Conservation (phyloP, 768 basidiomycete genomes). For the Sarcodon sp. region DNA sequence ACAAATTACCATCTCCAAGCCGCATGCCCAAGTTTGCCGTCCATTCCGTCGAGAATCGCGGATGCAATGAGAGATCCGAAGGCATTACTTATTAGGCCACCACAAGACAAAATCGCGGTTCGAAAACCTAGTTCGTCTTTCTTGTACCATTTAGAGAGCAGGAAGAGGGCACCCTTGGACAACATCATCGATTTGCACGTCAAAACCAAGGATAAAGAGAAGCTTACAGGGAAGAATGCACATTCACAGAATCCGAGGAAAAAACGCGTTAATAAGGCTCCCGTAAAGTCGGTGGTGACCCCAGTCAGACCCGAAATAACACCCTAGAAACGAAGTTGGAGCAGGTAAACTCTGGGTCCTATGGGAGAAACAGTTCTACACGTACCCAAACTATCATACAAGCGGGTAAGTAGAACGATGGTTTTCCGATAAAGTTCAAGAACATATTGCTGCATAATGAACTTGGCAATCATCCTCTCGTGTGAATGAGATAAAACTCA, state of each 20-base stretch:
- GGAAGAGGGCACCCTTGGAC: conserved; percentile 36
- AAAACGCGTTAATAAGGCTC: conserved; percentile 57
- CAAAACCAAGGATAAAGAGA: not conserved
- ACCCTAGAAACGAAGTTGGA: conserved; percentile 23
- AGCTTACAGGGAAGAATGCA: conserved; percentile 42
- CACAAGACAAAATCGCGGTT: conserved; percentile 57
- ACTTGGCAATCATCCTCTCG: not conserved
- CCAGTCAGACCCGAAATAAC: conserved; percentile 38
- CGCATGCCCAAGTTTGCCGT: conserved; percentile 50
- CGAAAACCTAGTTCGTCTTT: conserved; percentile 57
- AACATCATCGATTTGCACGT: not conserved
- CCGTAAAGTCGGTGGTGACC: conserved; percentile 29
- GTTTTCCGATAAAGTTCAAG: conserved; percentile 51
- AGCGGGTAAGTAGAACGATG: conserved; percentile 51
- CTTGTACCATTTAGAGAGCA: conserved; percentile 64
- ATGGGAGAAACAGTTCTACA: too few relatives aligned
- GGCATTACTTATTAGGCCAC: conserved; percentile 68
- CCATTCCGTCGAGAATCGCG: conserved; percentile 60
- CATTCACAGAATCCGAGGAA: conserved; percentile 52
- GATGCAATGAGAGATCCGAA: conserved; percentile 74
- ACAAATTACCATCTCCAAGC: conserved; percentile 50
- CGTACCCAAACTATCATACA: conserved; percentile 65
- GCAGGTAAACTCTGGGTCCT: not conserved
- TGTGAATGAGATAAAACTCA: conserved; percentile 17
- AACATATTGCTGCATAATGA: conserved; percentile 47